Base-by-base conservation (phyloP, 2,329 filamentous ascomycete genomes). In the Pseudocercospora macadamiae region DNA sequence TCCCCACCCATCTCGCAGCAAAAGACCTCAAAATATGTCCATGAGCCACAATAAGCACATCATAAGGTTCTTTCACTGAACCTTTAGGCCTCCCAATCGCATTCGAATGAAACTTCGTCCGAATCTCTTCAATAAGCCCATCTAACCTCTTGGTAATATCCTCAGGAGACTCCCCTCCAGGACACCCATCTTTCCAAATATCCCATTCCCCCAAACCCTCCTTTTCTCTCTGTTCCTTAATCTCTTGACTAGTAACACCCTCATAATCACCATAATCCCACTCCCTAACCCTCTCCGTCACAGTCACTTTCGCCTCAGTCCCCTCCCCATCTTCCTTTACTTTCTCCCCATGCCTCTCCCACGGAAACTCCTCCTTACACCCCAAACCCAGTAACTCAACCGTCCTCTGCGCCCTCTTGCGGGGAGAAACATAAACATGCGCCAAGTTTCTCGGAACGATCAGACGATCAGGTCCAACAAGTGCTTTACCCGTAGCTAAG, bases 371-470 rank as follows among this genome's bases (percentile, higher is more conserved):
- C 2, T 64, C 61, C n/a, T 78, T 75, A 71, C 87, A 86, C 51
- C 87, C 89, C 18, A 96, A 79, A 66, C 89, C 85, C 23, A 97
- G 86, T 48, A 97, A 84, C 73, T 96, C 91, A 71, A 97, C 88
- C n/a, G 93, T 97, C 51, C 86, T 84, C 75, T 95, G 92, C 18
- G 93, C 91, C 59, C 93, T 89, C 62, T 83, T 85, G 47, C 93
- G 88, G 2, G 93, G 93, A 1, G 91, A 96, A 37, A 97, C 91
- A 75, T 93, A 96, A 89, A 97, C 89, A 73, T 96, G 91, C 3
- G 86, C 88, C 49, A 96, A 79, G 70, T 93, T 90, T 65, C 80
- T 84, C 0, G 92, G 92, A 4, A 92, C 90, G 66, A 97, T 96
- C 59, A 96, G 79, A 45, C 93, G 82, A 71, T 97, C 91, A 60